A percentile compares a stretch with the other conserved stretches of the same genome.
These are phyloP conservation scores for Terana coerulea DNA, from an alignment of 768 basidiomycete species.

Conservation along the genomic window DNA sequence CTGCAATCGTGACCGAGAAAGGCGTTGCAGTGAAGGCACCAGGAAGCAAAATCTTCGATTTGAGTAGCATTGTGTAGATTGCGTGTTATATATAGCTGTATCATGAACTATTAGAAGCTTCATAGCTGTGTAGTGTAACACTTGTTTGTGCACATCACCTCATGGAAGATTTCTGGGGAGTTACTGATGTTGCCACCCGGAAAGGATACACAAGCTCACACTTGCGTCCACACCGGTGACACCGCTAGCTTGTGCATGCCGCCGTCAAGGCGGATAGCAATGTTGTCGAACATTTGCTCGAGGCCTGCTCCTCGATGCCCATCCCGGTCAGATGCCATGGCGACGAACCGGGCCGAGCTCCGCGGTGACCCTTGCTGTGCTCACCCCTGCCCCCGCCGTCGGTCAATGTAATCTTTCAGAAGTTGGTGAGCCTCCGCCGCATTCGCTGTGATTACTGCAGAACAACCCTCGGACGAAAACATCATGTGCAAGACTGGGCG, in stretches of 20 bases:
- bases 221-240: too few relatives aligned
- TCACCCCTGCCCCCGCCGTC: background rate
- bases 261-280: too few relatives aligned
- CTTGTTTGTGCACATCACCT: too few relatives aligned
- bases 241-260: too few relatives aligned
- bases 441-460: background rate
- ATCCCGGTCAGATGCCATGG: background rate
- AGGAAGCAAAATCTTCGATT: constrained; percentile 58
- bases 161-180: too few relatives aligned
- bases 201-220: too few relatives aligned
- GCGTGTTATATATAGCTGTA: constrained; percentile 24
- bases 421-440: background rate
- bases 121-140: too few relatives aligned
- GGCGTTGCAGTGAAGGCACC: constrained; percentile 78
- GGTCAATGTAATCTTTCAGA: background rate
- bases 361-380: background rate
- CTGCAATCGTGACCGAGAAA: constrained; percentile 93
- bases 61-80: constrained; percentile 48
- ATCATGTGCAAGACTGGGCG: background rate
- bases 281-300: too few relatives aligned
- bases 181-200: too few relatives aligned
- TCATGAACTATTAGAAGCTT: too few relatives aligned
- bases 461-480: background rate
- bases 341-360: background rate
- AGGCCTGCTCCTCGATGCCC: background rate